phyloP scores from a whole-genome alignment of 345 rosid genomes.

The Leavenworthia alabamica region DNA sequence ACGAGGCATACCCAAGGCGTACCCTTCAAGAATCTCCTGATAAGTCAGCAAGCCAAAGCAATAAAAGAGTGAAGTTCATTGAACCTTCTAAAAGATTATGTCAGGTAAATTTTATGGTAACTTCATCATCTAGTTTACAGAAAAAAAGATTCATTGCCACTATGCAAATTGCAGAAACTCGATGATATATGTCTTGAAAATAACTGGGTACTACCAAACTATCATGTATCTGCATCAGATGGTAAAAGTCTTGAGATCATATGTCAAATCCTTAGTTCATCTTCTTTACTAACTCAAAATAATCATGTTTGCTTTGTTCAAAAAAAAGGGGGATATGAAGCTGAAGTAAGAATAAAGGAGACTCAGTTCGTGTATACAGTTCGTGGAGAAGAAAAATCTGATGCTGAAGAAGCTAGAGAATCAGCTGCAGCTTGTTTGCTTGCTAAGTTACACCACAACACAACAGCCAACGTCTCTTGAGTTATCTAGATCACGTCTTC shows the following conservation, averaged over 20 bases:
- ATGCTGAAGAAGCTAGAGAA: conserved; percentile 51
- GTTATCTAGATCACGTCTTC: not conserved
- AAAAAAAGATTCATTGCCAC: not conserved
- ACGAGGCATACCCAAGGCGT: conserved; percentile 26
- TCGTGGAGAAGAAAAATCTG: conserved; percentile 26
- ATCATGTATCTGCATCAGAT: conserved; percentile 37
- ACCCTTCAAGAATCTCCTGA: conserved; percentile 22
- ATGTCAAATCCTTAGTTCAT: not conserved
- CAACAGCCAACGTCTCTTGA: not conserved
- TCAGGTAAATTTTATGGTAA: conserved; percentile 40
- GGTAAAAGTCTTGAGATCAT: conserved; percentile 43
- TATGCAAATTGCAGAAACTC: conserved; percentile 46
- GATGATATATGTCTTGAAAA: conserved; percentile 48
- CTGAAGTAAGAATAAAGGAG: conserved; percentile 43
- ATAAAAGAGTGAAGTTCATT: conserved; percentile 26
- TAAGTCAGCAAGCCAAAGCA: conserved; percentile 21
- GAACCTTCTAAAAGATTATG: conserved; percentile 40
- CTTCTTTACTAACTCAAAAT: not conserved
- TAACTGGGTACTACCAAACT: conserved; percentile 59
- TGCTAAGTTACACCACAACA: conserved; percentile 17
- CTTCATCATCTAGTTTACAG: not conserved
- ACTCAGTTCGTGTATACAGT: conserved; percentile 22
- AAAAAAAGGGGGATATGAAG: conserved; percentile 55
- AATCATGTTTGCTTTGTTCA: not conserved
- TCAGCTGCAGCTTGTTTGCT: conserved; percentile 51